Evolutionary conservation across 805 yeast genomes (phyloP).

Genomic region (Komagataella mondaviorum): DNA sequence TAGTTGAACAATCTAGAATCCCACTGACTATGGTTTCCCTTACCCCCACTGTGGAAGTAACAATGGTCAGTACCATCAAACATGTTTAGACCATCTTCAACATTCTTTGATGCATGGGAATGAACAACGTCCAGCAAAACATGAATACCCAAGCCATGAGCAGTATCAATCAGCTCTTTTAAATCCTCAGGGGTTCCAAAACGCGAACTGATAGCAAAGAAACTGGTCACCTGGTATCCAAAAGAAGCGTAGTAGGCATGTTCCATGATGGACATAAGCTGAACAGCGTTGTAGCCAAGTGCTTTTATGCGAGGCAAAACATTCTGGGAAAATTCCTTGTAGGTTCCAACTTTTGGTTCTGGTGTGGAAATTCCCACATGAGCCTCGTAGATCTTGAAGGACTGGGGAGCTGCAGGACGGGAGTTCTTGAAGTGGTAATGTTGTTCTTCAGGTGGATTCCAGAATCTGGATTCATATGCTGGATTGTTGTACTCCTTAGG

Average conservation of each 20-base stretch:
- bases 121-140: constrained; percentile 90
- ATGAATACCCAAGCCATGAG: constrained; percentile 77
- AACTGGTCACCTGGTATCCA: constrained; percentile 93
- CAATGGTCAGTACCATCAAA: constrained; percentile 95
- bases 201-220: constrained; percentile 82
- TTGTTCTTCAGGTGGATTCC: constrained; percentile 56
- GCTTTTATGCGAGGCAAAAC: constrained; percentile 75
- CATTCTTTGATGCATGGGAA: constrained; percentile 92
- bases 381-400: constrained; percentile 80
- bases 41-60: constrained; percentile 78
- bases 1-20: constrained; percentile 92
- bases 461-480: constrained; percentile 77
- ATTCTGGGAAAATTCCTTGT: constrained; percentile 70
- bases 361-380: constrained; percentile 93
- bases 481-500: constrained; percentile 30
- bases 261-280: constrained; percentile 97
- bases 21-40: constrained; percentile 88
- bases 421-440: constrained; percentile 46
- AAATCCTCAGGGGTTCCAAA: constrained; percentile 94
- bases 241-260: constrained; percentile 97
- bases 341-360: constrained; percentile 73
- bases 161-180: constrained; percentile 81
- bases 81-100: constrained; percentile 82
- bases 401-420: constrained; percentile 45
- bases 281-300: constrained; percentile 86